Conservation (phyloP, 257 asterid genomes). For the Fraxinus quadrangulata region DNA sequence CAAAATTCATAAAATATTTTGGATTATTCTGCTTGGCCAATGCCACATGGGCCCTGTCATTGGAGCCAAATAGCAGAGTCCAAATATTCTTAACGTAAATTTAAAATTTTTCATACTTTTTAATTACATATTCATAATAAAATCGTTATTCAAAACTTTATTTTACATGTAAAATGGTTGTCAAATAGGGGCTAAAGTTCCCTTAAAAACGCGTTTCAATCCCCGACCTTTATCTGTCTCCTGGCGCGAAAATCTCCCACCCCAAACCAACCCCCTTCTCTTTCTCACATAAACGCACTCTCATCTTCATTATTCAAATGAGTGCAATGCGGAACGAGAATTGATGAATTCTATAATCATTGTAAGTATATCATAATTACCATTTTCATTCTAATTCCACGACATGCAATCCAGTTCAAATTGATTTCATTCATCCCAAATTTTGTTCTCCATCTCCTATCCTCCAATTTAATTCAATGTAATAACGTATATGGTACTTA, state of each 20-base stretch:
- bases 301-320: background rate
- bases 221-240: background rate
- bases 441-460: constrained; percentile 4
- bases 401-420: background rate
- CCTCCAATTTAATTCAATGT: background rate
- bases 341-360: background rate
- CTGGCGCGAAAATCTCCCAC: constrained; percentile 43
- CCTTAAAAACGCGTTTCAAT: background rate
- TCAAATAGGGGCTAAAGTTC: background rate
- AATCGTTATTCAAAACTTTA: no score
- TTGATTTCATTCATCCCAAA: constrained; percentile 6
- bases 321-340: background rate
- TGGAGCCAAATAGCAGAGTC: no score
- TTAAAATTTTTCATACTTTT: no score
- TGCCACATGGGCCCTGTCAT: no score
- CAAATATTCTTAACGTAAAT: no score
- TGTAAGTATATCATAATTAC: background rate
- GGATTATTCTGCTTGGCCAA: no score
- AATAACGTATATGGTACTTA: background rate
- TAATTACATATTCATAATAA: no score
- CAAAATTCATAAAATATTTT: no score
- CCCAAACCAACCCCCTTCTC: constrained; percentile 7
- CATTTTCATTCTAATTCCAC: background rate
- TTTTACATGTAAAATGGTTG: no score
- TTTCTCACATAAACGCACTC: constrained; percentile 9